Base-by-base conservation (phyloP, 73 alveolate genomes). In the Paramecium primaurelia region DNA sequence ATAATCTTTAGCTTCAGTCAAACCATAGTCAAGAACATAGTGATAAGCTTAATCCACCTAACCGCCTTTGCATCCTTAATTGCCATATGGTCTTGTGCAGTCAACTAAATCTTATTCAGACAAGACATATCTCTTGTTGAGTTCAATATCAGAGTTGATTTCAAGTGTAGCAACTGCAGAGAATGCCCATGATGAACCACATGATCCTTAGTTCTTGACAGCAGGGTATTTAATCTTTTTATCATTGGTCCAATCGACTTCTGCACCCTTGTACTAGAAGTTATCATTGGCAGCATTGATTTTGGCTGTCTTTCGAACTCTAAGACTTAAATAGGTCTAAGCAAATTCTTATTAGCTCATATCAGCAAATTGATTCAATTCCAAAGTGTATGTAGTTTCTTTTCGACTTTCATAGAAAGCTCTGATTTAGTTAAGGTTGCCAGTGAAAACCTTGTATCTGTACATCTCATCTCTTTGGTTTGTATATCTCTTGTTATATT, bases 161-260 rank as follows among this genome's bases (percentile, higher is more conserved):
- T 22, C 25, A 22, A 22, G 25, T 22, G 25, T 22, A 22, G 0
- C 25, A 22, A 22, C 25, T 22, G 97, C 95, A 1, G 97, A 94
- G 92, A 94, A 94, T 20, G 97, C 95, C 97, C 84, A 64, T 92
- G 92, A 75, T 47, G 92, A 71, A 11, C 94, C 94, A 14, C 94
- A 88, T 14, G 12, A 10, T 88, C 91, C 94, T 88, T 88, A 45
- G n/a, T 69, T 69, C 38, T 88, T 69, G 36, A 88, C 94, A 12
- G 58, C 84, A 1, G 84, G 84, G 12, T 28, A 32, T 32, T 64
- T 37, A 7, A 68, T 8, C 32, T n/a, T 92, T 37, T 47, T 42
- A 5, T 87, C 92, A 6, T 1, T 22, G 9, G 69, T 54, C 71
- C 58, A 40, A 58, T 64, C 84, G 16, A 64, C 9, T 32, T 28